A percentile compares a stretch with the other conserved stretches of the same genome.
Evolutionary conservation across 208 protist species (phyloP).

Genomic region (Leishmania guyanensis): DNA sequence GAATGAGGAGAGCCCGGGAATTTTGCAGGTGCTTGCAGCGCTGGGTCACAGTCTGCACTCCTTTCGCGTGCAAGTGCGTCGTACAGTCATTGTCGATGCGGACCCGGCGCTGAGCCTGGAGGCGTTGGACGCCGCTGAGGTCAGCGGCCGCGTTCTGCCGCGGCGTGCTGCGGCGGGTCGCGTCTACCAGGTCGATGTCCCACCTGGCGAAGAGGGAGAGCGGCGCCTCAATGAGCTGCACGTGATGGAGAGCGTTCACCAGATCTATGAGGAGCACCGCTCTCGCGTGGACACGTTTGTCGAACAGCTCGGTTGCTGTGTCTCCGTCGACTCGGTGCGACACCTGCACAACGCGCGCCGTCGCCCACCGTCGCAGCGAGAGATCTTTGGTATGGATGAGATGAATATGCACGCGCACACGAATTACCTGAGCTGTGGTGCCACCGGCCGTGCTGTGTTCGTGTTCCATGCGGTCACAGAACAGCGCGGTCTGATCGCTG

Average conservation of each 20-base stretch:
- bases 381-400: conserved; percentile 73
- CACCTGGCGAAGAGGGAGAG: conserved; percentile 65
- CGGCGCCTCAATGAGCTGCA: conserved; percentile 62
- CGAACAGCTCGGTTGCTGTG: conserved; percentile 71
- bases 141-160: conserved; percentile 64
- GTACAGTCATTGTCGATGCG: conserved; percentile 67
- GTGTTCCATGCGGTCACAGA: conserved; percentile 68
- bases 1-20: conserved; percentile 42
- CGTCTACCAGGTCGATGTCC: conserved; percentile 60
- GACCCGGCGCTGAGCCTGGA: conserved; percentile 25
- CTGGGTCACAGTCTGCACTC: conserved; percentile 66
- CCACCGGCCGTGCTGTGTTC: conserved; percentile 62
- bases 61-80: conserved; percentile 71
- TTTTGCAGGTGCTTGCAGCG: conserved; percentile 64
- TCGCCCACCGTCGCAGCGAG: conserved; percentile 52
- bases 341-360: conserved; percentile 57
- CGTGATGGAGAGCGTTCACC: conserved; percentile 65
- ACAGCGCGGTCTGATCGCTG: conserved; percentile 69
- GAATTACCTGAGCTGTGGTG: conserved; percentile 53
- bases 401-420: conserved; percentile 42
- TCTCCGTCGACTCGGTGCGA: conserved; percentile 43
- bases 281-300: conserved; percentile 58
- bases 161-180: conserved; percentile 39
- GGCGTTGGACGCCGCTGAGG: conserved; percentile 24
- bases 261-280: conserved; percentile 80